Evolutionary conservation across 2,329 filamentous ascomycete genomes (phyloP).

Genomic region (Botrytis aclada): DNA sequence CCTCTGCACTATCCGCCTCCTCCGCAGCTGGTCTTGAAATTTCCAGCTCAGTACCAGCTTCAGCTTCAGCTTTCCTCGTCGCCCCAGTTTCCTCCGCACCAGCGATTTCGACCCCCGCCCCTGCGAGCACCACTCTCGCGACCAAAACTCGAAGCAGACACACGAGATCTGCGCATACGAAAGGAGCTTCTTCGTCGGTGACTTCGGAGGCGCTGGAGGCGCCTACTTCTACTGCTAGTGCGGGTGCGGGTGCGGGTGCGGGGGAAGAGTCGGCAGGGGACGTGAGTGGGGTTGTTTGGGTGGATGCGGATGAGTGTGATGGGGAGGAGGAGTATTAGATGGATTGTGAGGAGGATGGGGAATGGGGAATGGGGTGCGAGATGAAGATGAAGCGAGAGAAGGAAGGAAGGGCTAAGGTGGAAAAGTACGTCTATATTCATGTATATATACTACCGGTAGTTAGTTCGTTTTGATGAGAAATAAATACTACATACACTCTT

Average conservation of each 20-base stretch:
- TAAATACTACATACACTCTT: too few relatives aligned
- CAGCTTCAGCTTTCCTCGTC: neutral
- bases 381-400: neutral
- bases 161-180: neutral
- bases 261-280: neutral
- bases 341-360: neutral
- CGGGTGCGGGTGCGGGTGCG: too few relatives aligned
- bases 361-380: neutral
- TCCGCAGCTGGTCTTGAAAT: neutral
- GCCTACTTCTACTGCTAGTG: neutral
- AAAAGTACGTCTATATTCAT: neutral
- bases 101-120: neutral
- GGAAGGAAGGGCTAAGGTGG: neutral
- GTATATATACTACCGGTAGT: too few relatives aligned
- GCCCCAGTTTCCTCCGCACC: neutral
- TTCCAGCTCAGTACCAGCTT: neutral
- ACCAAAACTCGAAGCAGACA: neutral
- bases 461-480: neutral
- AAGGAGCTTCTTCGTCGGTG: neutral
- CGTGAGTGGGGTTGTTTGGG: neutral
- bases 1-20: neutral
- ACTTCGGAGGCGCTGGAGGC: neutral
- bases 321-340: neutral
- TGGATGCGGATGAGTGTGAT: neutral
- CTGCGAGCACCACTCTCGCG: neutral